Conservation (phyloP, 208 protist species). For the Wallacemonas sp. region DNA sequence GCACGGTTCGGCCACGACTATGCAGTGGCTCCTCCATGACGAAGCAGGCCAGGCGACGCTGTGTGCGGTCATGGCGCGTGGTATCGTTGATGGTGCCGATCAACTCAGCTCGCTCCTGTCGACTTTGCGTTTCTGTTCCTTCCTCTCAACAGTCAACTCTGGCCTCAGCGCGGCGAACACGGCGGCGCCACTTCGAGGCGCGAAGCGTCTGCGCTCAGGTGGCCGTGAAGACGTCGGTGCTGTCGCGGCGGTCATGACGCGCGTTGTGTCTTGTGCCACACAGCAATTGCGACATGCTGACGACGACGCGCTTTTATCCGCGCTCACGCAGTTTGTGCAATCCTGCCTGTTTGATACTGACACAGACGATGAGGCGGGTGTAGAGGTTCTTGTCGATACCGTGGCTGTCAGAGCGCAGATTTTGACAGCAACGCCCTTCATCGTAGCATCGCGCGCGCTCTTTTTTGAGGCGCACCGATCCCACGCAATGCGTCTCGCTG, state of each 20-base stretch:
- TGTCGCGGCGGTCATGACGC: neutral
- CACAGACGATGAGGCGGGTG: neutral
- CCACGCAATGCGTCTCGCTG: too few species aligned
- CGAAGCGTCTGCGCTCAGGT: neutral
- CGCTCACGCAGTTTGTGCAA: neutral
- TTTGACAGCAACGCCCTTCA: neutral
- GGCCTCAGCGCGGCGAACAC: too few species aligned
- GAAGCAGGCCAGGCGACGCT: neutral
- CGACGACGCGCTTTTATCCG: neutral
- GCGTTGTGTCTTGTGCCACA: neutral
- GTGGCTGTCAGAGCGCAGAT: neutral
- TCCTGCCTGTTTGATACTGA: neutral
- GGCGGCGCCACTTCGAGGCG: too few species aligned
- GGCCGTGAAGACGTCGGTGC: too few species aligned
- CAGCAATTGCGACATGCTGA: neutral
- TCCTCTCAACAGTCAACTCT: constrained; percentile 16
- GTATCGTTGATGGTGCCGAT: neutral
- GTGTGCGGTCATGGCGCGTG: neutral
- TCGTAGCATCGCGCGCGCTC: neutral
- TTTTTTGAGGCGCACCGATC: neutral
- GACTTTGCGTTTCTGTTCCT: constrained; percentile 6
- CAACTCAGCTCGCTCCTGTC: neutral
- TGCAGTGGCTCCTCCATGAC: neutral
- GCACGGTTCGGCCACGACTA: neutral
- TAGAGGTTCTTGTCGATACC: neutral